Conservation (phyloP, 768 basidiomycete genomes). For the Dentipellis sp. region DNA sequence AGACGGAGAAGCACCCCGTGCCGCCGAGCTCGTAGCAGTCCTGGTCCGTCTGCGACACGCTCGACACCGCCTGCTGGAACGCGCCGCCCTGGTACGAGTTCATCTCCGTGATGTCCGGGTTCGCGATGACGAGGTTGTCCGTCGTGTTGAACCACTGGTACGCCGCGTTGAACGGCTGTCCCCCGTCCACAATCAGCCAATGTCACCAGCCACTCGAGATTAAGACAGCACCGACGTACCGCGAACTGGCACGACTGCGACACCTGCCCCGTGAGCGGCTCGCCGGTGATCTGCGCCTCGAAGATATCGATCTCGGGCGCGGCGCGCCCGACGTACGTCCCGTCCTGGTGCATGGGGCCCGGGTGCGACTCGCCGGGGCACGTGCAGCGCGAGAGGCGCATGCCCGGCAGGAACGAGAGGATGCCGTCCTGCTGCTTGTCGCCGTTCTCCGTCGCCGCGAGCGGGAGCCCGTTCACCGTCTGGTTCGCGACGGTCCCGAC, state of each 20-base stretch:
- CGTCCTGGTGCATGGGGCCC: conserved; percentile 42
- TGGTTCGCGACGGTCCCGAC: conserved; percentile 90
- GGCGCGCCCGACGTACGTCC: conserved; percentile 50
- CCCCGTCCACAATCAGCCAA: background rate
- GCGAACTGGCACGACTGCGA: conserved; percentile 15
- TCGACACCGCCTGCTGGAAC: conserved; percentile 80
- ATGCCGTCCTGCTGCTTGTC: conserved; percentile 41
- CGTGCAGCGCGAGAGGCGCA: conserved; percentile 24
- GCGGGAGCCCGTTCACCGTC: conserved; percentile 56
- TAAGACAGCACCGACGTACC: conserved; percentile 1
- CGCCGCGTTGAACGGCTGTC: conserved; percentile 9
- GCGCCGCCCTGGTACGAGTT: conserved; percentile 70
- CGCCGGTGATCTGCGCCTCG: conserved; percentile 32
- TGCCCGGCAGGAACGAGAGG: conserved; percentile 82
- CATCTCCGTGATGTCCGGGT: background rate
- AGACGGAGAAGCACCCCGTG: conserved; percentile 26
- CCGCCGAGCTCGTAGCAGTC: conserved; percentile 22
- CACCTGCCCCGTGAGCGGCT: conserved; percentile 1
- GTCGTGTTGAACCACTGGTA: conserved; percentile 7
- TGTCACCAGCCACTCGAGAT: background rate
- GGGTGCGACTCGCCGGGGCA: conserved; percentile 41
- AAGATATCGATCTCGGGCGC: conserved; percentile 70
- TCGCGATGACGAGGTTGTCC: background rate
- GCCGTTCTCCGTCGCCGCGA: conserved; percentile 50
- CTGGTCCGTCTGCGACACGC: conserved; percentile 41